Conservation (phyloP, 768 basidiomycete genomes). For the Stropharia rugosoannulata region DNA sequence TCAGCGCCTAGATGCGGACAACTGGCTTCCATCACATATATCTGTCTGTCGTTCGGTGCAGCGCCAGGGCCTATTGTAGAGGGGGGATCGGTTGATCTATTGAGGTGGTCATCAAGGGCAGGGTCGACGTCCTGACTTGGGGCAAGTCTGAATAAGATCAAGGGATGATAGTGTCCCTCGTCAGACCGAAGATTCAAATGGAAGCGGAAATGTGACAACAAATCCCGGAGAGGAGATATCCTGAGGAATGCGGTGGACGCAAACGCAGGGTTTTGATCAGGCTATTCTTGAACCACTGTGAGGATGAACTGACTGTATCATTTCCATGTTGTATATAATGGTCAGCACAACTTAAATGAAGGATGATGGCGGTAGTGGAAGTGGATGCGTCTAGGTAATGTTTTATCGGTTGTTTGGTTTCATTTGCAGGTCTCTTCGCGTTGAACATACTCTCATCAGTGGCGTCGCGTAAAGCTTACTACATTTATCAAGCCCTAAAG, state of each 20-base stretch:
- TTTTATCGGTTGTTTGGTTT: no score
- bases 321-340: slow-evolving; percentile 10
- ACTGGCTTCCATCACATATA: slow-evolving; percentile 79
- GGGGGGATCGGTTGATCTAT: slow-evolving; percentile 3
- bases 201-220: slow-evolving; percentile 59
- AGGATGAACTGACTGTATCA: slow-evolving; percentile 22
- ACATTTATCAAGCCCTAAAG: no score
- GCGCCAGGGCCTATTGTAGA: not conserved
- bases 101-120: not conserved
- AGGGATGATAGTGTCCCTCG: slow-evolving; percentile 55
- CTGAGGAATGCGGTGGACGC: slow-evolving; percentile 22
- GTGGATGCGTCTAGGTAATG: no score
- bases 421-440: no score
- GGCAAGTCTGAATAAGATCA: slow-evolving; percentile 65
- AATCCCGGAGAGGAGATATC: slow-evolving; percentile 39
- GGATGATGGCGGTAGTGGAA: no score
- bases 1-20: slow-evolving; percentile 84
- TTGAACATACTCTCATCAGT: no score
- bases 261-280: not conserved
- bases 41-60: slow-evolving; percentile 33
- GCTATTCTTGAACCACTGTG: not conserved
- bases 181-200: slow-evolving; percentile 59
- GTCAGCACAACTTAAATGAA: not conserved
- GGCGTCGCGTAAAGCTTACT: no score
- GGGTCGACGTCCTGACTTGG: slow-evolving; percentile 20